A percentile compares a stretch with the other conserved stretches of the same genome.
These are phyloP conservation scores for Ceratobasidium sp. DNA, from an alignment of 1,284 basidiomycete genomes.

Conservation along the genomic window DNA sequence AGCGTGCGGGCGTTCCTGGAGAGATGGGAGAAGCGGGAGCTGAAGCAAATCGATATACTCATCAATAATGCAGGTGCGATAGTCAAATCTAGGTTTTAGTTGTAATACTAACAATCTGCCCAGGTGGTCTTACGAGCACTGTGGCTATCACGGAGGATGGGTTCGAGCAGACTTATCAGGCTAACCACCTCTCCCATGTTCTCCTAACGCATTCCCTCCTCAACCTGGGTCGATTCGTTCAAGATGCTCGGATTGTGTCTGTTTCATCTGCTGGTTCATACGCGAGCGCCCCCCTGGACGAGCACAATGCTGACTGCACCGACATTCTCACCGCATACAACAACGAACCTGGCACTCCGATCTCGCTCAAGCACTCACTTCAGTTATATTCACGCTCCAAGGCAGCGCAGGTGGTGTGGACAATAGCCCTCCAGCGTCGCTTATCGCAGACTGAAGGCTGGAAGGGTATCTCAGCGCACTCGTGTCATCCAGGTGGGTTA, in stretches of 20 bases:
- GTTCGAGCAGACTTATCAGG: constrained; percentile 39
- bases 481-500: constrained; percentile 42
- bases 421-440: constrained; percentile 39
- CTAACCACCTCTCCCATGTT: constrained; percentile 35
- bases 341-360: not conserved
- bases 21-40: not conserved
- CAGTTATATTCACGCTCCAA: constrained; percentile 45
- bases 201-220: constrained; percentile 36
- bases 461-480: constrained; percentile 39
- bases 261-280: constrained; percentile 40
- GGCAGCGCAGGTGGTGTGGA: constrained; percentile 44
- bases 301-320: constrained; percentile 12
- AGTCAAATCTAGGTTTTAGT: not conserved
- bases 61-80: constrained; percentile 13
- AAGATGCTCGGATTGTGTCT: constrained; percentile 37
- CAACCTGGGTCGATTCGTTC: constrained; percentile 28
- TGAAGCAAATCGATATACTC: constrained; percentile 2
- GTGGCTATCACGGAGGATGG: constrained; percentile 35
- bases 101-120: not conserved
- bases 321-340: constrained; percentile 37
- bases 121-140: constrained; percentile 34
- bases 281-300: constrained; percentile 21
- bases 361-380: constrained; percentile 21
- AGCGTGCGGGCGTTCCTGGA: not conserved
- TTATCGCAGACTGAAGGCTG: constrained; percentile 22